Conservation (phyloP, 352 stramenopile genomes). For the Thraustochytrium sp. region DNA sequence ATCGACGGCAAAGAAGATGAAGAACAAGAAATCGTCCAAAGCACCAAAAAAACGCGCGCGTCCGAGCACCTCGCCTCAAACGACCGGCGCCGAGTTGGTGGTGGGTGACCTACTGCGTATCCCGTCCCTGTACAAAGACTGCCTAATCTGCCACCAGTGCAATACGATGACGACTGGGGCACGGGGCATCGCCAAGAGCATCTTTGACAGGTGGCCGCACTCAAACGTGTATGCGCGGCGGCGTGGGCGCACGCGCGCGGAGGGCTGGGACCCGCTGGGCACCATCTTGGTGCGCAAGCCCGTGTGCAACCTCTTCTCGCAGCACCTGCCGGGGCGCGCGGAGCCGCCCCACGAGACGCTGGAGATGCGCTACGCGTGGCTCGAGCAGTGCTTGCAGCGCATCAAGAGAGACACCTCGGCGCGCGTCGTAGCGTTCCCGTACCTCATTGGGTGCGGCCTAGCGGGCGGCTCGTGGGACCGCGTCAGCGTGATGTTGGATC, state of each 20-base stretch:
- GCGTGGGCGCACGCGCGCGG: too few species aligned
- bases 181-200: neutral
- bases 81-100: neutral
- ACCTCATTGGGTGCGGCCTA: neutral
- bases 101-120: neutral
- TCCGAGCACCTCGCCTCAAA: too few species aligned
- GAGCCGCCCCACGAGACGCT: neutral
- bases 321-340: neutral
- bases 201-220: neutral
- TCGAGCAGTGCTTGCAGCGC: neutral
- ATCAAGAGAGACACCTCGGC: neutral
- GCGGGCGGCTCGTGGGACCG: neutral
- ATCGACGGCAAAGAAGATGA: too few species aligned
- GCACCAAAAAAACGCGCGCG: too few species aligned
- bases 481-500: neutral
- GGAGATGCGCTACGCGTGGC: neutral
- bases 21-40: too few species aligned
- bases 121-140: neutral
- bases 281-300: neutral
- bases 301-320: constrained; percentile 1
- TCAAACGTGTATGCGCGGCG: neutral
- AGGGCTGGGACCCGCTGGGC: neutral
- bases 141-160: constrained; percentile 9
- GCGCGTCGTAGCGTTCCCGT: neutral
- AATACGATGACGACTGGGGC: constrained; percentile 1